phyloP scores from a whole-genome alignment of 371 early-diverging fungal species.

The Apophysomyces trapeziformis region DNA sequence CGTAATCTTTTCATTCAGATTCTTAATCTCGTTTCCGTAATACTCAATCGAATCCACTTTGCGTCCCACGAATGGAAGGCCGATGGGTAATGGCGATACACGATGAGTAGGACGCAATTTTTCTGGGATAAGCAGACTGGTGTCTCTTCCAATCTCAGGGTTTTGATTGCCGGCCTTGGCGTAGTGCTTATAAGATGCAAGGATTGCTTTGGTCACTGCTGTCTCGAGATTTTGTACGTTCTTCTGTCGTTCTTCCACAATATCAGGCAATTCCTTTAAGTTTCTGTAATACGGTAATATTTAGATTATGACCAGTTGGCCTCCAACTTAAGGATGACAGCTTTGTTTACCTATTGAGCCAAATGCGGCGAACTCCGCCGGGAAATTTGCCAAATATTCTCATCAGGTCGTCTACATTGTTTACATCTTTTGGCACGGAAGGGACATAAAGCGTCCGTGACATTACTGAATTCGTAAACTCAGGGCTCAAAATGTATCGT shows the following conservation, averaged over 20 bases:
- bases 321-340: background rate
- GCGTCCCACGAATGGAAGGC: constrained; percentile 53
- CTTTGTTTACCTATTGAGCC: constrained; percentile 62
- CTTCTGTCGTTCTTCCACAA: constrained; percentile 62
- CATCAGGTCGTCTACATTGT: constrained; percentile 48
- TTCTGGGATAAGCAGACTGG: constrained; percentile 37
- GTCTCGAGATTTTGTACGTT: constrained; percentile 55
- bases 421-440: constrained; percentile 56
- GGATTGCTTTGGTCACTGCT: constrained; percentile 53
- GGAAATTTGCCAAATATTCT: constrained; percentile 70
- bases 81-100: constrained; percentile 49
- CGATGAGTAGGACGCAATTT: constrained; percentile 68
- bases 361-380: constrained; percentile 73
- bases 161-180: constrained; percentile 23
- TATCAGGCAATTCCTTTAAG: constrained; percentile 53
- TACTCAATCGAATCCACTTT: constrained; percentile 74
- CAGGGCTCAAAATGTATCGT: constrained; percentile 60
- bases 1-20: constrained; percentile 59
- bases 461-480: constrained; percentile 62
- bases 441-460: constrained; percentile 72
- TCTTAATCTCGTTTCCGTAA: constrained; percentile 56
- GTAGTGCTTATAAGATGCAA: constrained; percentile 49
- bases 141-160: constrained; percentile 15
- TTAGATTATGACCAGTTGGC: background rate
- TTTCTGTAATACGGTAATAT: constrained; percentile 34